Base-by-base conservation (phyloP, 2,329 filamentous ascomycete species). In the Curvularia verruculosa region DNA sequence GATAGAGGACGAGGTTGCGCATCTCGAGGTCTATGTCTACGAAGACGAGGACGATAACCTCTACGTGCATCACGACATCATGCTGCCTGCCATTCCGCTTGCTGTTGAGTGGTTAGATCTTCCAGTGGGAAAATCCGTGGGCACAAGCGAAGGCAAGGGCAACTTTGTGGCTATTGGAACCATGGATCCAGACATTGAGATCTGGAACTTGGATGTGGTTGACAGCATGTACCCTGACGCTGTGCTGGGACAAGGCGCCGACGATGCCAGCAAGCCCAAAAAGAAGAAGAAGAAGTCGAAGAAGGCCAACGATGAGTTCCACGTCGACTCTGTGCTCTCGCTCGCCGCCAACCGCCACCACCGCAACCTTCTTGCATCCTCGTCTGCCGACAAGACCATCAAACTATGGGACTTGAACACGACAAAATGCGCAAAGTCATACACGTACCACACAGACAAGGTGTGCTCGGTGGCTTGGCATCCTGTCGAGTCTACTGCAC, bases 41-140 rank as follows among this genome's bases (percentile, higher is more conserved):
- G 95, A 99, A 77, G 95, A 98, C 69, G 87, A 87, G 60, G 90
- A 89, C 43, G 95, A 98, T 79, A 99, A 99, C 75, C 88, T 99
- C 59, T 99, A 99, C 77, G 94, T 99, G 23, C 95, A 99, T 80
- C 95, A 99, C 84, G 95, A 99, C 78, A 96, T 99, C 69, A 98
- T 99, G 94, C 85, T 99, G 54, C 95, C 95, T 29, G 94, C 94
- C 23, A 96, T 99, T 72, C 95, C 95, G 10, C 86, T 99, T 6
- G 95, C 92, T 71, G 85, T 98, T 39, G 95, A 99, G 80, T 99
- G 95, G 95, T 80, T 99, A 43, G 91, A 97, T 75, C 84, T 96
- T 54, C 89, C 92, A n/a, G 92, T 96, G 34, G 89, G 90, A 64
- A 91, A 92, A 75, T 55, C 65, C 34, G 57, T 63, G 28, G 64